These are phyloP conservation scores for Verticillium alfalfae DNA, from an alignment of 2,329 filamentous ascomycete species.

Conservation along the genomic window DNA sequence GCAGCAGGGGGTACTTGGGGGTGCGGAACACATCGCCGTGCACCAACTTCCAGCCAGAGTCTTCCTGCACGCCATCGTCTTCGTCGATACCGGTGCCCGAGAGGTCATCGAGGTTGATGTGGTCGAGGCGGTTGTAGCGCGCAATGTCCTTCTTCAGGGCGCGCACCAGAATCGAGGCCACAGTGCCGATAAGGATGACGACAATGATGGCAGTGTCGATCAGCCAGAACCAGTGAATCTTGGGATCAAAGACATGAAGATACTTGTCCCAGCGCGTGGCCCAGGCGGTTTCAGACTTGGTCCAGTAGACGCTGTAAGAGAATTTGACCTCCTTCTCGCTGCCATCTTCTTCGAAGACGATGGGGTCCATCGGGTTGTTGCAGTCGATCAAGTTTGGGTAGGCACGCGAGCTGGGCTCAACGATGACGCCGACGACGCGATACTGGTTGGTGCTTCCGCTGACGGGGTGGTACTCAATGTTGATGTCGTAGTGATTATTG, in stretches of 20 bases:
- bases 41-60: slow-evolving; percentile 97
- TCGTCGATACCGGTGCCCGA: slow-evolving; percentile 74
- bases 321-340: slow-evolving; percentile 63
- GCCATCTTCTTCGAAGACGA: slow-evolving; percentile 57
- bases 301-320: slow-evolving; percentile 92
- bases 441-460: slow-evolving; percentile 61
- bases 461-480: slow-evolving; percentile 86
- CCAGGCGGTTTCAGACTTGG: slow-evolving; percentile 78
- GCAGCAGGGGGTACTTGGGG: slow-evolving; percentile 73
- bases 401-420: slow-evolving; percentile 72
- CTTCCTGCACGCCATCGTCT: slow-evolving; percentile 92
- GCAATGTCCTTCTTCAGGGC: slow-evolving; percentile 93
- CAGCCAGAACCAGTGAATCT: slow-evolving; percentile 97
- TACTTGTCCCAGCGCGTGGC: slow-evolving; percentile 99
- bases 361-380: slow-evolving; percentile 44
- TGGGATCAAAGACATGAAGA: slow-evolving; percentile 91
- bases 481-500: slow-evolving; percentile 95
- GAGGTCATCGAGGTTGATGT: slow-evolving; percentile 85
- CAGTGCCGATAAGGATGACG: slow-evolving; percentile 82
- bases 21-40: slow-evolving; percentile 96
- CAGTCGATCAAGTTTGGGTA: slow-evolving; percentile 59
- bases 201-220: slow-evolving; percentile 96
- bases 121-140: slow-evolving; percentile 89
- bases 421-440: slow-evolving; percentile 86
- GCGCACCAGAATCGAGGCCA: slow-evolving; percentile 84